A percentile compares a stretch with the other conserved stretches of the same genome.
Conservation (phyloP, 2,329 filamentous ascomycete genomes). For the Coniochaeta ligniaria region DNA sequence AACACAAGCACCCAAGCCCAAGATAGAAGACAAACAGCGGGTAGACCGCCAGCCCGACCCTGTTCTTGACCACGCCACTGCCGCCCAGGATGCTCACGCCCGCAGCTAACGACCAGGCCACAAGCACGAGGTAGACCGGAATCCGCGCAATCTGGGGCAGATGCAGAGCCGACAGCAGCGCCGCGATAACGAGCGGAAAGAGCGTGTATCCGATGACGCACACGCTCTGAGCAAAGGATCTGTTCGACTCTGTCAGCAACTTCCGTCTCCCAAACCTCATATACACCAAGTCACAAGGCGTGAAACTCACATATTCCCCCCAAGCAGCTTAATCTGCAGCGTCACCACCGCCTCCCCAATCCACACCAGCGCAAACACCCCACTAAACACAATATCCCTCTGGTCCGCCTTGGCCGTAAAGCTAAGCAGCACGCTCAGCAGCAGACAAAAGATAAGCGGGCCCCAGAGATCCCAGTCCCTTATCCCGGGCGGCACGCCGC, state of each 20-base stretch:
- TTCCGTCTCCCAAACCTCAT: neutral
- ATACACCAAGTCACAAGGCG: neutral
- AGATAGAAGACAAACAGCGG: slow-evolving; percentile 94
- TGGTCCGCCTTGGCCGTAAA: slow-evolving; percentile 73
- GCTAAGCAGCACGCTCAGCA: slow-evolving; percentile 82
- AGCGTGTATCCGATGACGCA: slow-evolving; percentile 98
- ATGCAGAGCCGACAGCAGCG: slow-evolving; percentile 76
- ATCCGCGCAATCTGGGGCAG: slow-evolving; percentile 77
- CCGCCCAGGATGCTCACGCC: slow-evolving; percentile 94
- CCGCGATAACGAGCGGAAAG: slow-evolving; percentile 91
- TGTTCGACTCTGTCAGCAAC: slow-evolving; percentile 31
- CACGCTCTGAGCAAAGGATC: slow-evolving; percentile 94
- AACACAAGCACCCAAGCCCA: slow-evolving; percentile 87
- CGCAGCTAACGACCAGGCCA: slow-evolving; percentile 89
- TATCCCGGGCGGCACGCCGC: slow-evolving; percentile 80
- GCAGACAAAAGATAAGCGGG: slow-evolving; percentile 85
- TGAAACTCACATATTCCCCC: slow-evolving; percentile 81
- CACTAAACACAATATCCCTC: slow-evolving; percentile 84
- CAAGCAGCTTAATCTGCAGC: slow-evolving; percentile 93
- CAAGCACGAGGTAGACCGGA: slow-evolving; percentile 81
- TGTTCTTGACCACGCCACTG: slow-evolving; percentile 90
- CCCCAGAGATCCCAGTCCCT: slow-evolving; percentile 99
- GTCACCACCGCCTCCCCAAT: slow-evolving; percentile 94
- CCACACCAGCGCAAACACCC: slow-evolving; percentile 96
- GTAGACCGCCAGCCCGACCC: slow-evolving; percentile 89